Base-by-base conservation (phyloP, 2,329 filamentous ascomycete species). In the Pezicula carpinea region DNA sequence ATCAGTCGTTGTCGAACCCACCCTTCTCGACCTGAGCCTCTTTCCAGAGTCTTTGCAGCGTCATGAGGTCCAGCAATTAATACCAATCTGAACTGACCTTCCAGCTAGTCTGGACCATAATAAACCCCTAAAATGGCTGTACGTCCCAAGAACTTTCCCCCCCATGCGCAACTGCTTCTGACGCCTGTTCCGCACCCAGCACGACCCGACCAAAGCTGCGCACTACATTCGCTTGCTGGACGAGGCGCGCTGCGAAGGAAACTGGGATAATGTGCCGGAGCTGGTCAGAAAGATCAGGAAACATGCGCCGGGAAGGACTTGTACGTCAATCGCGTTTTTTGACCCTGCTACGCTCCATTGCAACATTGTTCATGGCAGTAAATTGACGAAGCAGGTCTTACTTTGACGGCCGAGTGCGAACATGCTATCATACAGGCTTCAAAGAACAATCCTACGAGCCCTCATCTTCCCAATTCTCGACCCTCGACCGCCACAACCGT, bases 201-300 rank as follows among this genome's bases (percentile, higher is more conserved):
- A 56, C 46, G 60, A 64, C 64, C 75, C 81, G 69, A 75, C 79
- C 55, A 99, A 99, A 73, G 91, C 84, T 53, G 78, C 78, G 58
- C 81, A 84, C 64, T 97, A 97, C 69, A 78, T 96, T 57, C 77
- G 80, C 64, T 81, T 83, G 68, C 80, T 99, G 62, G 89, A 97
- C 66, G 79, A 84, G 58, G 90, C 89, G 55, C 86, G 93, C 62
- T 95, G 89, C 68, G 83, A 92, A 61, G 90, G 87, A 44, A 84
- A 83, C 66, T 99, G 93, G 93, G 76, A 82, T 56, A 82, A 87
- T 23, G 79, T 97, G 23, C 88, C 89, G 21, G 92, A 97, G 70
- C 78, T 95, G 53, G 84, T 93, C 60, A 83, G 92, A 65, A 99
- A 99, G 70, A 79, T 97, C 61, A 87, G 86, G 62, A 97, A 99